Percentiles rank a stretch among this genome's conserved stretches.
Conservation (phyloP, 139 green algal species). For the Chlorella vulgaris region DNA sequence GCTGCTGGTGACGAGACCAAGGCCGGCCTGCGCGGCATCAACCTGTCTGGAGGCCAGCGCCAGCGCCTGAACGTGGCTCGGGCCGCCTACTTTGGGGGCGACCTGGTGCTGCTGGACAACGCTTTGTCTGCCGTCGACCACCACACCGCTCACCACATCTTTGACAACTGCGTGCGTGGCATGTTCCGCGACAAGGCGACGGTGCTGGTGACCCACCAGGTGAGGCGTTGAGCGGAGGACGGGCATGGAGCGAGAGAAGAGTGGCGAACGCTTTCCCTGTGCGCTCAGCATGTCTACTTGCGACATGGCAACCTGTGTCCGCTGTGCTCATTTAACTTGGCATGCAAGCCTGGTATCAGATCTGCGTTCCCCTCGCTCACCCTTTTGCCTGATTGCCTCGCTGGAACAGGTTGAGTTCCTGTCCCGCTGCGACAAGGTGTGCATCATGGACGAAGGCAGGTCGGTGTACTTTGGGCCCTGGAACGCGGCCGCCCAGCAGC, state of each 20-base stretch:
- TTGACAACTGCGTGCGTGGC: slow-evolving; percentile 66
- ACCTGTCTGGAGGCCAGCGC: slow-evolving; percentile 90
- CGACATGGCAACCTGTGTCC: too few species aligned
- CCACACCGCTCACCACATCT: slow-evolving; percentile 77
- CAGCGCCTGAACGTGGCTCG: slow-evolving; percentile 87
- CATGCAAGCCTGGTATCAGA: background rate
- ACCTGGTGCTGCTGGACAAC: slow-evolving; percentile 91
- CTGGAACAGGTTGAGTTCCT: slow-evolving; percentile 77
- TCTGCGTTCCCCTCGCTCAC: too few species aligned
- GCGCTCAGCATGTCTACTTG: too few species aligned
- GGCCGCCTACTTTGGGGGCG: slow-evolving; percentile 76
- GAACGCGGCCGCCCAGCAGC: slow-evolving; percentile 43
- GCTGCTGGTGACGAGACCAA: slow-evolving; percentile 80
- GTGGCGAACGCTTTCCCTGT: too few species aligned
- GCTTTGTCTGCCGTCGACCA: slow-evolving; percentile 91
- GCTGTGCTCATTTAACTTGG: too few species aligned
- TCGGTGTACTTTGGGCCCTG: slow-evolving; percentile 67
- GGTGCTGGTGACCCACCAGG: slow-evolving; percentile 85
- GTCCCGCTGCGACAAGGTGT: slow-evolving; percentile 71
- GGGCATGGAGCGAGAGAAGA: too few species aligned
- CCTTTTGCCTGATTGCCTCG: background rate
- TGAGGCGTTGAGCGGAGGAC: slow-evolving; percentile 1
- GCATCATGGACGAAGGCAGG: slow-evolving; percentile 70
- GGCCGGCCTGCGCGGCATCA: slow-evolving; percentile 88
- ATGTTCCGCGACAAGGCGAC: slow-evolving; percentile 64